Evolutionary conservation across 2,329 filamentous ascomycete genomes (phyloP).

Genomic region (Xylaria sp.): DNA sequence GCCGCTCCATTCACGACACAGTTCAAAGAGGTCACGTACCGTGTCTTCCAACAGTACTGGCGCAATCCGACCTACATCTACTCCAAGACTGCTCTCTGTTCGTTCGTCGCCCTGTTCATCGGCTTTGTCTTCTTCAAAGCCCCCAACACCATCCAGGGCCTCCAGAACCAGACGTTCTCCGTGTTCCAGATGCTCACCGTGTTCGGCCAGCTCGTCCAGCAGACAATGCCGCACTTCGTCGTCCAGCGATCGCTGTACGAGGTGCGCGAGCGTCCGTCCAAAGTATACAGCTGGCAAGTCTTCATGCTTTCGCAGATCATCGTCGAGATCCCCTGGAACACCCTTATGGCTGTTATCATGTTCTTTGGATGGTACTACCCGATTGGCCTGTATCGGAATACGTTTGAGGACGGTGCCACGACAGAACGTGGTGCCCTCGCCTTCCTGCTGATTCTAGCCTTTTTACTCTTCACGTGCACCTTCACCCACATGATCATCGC

Average conservation of each 20-base stretch:
- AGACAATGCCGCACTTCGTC: conserved; percentile 89
- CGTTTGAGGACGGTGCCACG: conserved; percentile 68
- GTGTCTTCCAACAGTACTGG: conserved; percentile 94
- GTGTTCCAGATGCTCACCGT: conserved; percentile 87
- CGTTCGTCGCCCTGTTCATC: conserved; percentile 76
- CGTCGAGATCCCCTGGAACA: conserved; percentile 88
- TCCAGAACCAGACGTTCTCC: conserved; percentile 88
- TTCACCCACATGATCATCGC: conserved; percentile 84
- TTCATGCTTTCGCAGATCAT: conserved; percentile 87
- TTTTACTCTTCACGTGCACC: conserved; percentile 83
- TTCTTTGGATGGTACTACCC: conserved; percentile 90
- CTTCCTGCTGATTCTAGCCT: conserved; percentile 79
- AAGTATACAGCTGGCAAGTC: conserved; percentile 85
- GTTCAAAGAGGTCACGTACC: conserved; percentile 72
- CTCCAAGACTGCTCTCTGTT: conserved; percentile 77
- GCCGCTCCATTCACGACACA: conserved; percentile 79
- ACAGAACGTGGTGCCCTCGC: conserved; percentile 79
- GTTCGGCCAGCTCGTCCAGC: conserved; percentile 82
- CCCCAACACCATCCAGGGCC: conserved; percentile 76
- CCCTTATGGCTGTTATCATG: conserved; percentile 78
- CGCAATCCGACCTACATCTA: conserved; percentile 90
- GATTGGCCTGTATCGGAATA: conserved; percentile 79
- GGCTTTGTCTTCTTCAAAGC: conserved; percentile 83
- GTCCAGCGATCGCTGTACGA: conserved; percentile 85
- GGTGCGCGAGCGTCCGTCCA: conserved; percentile 84